phyloP scores from a whole-genome alignment of 139 green algal genomes.

The Chlamydomonas sp. region DNA sequence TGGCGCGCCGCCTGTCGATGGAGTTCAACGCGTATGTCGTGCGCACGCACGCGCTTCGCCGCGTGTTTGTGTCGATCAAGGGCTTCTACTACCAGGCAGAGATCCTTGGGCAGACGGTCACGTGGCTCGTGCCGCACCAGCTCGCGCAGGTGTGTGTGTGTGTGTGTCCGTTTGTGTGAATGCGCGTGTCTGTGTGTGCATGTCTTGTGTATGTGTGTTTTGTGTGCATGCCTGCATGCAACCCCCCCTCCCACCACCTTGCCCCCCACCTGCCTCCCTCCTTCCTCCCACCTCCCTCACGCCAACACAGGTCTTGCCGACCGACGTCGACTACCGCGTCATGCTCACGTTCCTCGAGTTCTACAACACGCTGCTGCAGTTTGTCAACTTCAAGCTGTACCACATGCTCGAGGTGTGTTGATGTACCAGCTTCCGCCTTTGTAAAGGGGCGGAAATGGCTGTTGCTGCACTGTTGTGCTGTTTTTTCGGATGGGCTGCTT shows the following conservation, averaged over 20 bases:
- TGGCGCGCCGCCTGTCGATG: constrained; percentile 62
- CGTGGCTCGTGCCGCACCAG: constrained; percentile 92
- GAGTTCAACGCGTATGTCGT: constrained; percentile 95
- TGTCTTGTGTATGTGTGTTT: too few relatives aligned
- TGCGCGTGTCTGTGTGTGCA: too few relatives aligned
- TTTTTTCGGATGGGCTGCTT: too few relatives aligned
- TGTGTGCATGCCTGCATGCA: too few relatives aligned
- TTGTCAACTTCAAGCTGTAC: constrained; percentile 98
- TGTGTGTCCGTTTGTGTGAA: too few relatives aligned
- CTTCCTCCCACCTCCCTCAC: constrained; percentile 3
- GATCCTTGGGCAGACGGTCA: constrained; percentile 82
- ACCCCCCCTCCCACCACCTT: background rate
- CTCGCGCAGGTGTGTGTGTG: too few relatives aligned
- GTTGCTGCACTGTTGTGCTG: too few relatives aligned
- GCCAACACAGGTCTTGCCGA: constrained; percentile 73
- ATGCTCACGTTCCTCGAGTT: constrained; percentile 99
- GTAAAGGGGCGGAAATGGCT: background rate
- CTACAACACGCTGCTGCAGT: constrained; percentile 83
- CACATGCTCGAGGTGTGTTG: constrained; percentile 62
- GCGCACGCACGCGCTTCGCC: constrained; percentile 70
- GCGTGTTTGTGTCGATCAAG: constrained; percentile 94
- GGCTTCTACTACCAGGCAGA: constrained; percentile 95
- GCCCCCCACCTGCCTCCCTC: too few relatives aligned
- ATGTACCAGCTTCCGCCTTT: too few relatives aligned
- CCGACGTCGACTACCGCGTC: constrained; percentile 95